A percentile compares a stretch with the other conserved stretches of the same genome.
Conservation (phyloP, 352 stramenopile genomes). For the Phytophthora ramorum region DNA sequence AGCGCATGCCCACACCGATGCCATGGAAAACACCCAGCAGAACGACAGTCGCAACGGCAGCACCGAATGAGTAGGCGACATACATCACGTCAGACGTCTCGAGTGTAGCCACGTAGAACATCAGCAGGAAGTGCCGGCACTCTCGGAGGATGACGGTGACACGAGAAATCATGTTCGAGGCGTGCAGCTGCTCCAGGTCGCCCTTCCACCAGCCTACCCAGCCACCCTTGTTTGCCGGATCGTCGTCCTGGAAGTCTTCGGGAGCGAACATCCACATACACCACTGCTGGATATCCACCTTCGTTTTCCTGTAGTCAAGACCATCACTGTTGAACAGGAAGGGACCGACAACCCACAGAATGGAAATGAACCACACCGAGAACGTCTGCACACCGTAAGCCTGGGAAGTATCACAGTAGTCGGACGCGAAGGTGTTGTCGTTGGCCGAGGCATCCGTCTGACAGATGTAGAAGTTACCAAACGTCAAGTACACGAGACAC, state of each 20-base stretch:
- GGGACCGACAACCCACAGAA: conserved; percentile 68
- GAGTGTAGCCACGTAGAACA: conserved; percentile 77
- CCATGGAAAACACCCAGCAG: conserved; percentile 54
- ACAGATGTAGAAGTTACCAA: conserved; percentile 77
- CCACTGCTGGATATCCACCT: conserved; percentile 70
- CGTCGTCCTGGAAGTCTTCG: conserved; percentile 69
- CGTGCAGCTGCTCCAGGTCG: conserved; percentile 67
- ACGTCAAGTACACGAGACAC: conserved; percentile 70
- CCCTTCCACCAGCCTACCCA: conserved; percentile 81
- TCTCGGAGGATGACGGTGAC: conserved; percentile 76
- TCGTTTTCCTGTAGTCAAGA: conserved; percentile 79
- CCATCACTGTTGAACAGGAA: conserved; percentile 88
- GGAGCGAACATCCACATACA: conserved; percentile 76
- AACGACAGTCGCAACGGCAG: conserved; percentile 56
- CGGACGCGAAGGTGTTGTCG: conserved; percentile 57
- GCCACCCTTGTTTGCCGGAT: conserved; percentile 68
- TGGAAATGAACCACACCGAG: conserved; percentile 81
- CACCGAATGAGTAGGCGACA: conserved; percentile 54
- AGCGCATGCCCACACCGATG: conserved; percentile 55
- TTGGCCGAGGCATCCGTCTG: conserved; percentile 52
- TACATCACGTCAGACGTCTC: conserved; percentile 56
- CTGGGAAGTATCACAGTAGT: conserved; percentile 75
- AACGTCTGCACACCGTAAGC: conserved; percentile 82
- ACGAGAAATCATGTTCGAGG: conserved; percentile 72
- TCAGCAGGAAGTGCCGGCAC: conserved; percentile 75